Conservation (phyloP, 108 stramenopile genomes). For the Tribonema minus region DNA sequence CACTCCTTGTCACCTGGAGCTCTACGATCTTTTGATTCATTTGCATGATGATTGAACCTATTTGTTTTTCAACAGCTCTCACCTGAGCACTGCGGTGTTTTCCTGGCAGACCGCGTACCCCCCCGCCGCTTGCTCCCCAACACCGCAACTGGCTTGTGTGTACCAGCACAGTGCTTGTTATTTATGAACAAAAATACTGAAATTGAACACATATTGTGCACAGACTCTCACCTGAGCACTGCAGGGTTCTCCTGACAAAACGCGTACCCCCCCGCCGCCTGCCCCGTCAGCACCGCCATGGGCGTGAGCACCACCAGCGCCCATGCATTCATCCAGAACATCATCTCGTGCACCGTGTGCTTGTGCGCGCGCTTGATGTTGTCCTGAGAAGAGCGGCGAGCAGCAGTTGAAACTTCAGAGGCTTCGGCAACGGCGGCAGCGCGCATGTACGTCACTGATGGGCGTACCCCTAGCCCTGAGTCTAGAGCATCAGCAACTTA, state of each 20-base stretch:
- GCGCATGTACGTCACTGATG: not conserved
- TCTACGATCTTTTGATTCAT: too few relatives aligned
- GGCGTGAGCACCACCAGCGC: slow-evolving; percentile 62
- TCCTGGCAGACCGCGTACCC: slow-evolving; percentile 21
- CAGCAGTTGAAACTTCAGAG: not conserved
- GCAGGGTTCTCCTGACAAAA: slow-evolving; percentile 65
- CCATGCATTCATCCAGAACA: slow-evolving; percentile 78
- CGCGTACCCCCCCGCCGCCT: slow-evolving; percentile 59
- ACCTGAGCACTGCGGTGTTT: not conserved
- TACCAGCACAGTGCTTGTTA: slow-evolving; percentile 77
- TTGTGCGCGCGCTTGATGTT: slow-evolving; percentile 60
- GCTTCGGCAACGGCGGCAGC: not conserved
- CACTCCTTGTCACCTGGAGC: too few relatives aligned
- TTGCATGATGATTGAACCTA: too few relatives aligned
- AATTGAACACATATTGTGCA: not conserved
- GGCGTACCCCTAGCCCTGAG: not conserved
- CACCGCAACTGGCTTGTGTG: slow-evolving; percentile 44
- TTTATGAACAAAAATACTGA: too few relatives aligned
- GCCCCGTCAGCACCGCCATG: slow-evolving; percentile 57
- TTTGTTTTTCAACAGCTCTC: too few relatives aligned
- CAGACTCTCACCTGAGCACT: slow-evolving; percentile 55
- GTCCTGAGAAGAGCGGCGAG: slow-evolving; percentile 37
- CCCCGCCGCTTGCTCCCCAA: slow-evolving; percentile 57
- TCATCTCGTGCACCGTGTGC: slow-evolving; percentile 72
- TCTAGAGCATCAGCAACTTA: too few relatives aligned